Percentiles rank a stretch among this genome's conserved stretches.
Evolutionary conservation across 2,329 filamentous ascomycete species (phyloP).

Genomic region (Ciborinia camelliae): DNA sequence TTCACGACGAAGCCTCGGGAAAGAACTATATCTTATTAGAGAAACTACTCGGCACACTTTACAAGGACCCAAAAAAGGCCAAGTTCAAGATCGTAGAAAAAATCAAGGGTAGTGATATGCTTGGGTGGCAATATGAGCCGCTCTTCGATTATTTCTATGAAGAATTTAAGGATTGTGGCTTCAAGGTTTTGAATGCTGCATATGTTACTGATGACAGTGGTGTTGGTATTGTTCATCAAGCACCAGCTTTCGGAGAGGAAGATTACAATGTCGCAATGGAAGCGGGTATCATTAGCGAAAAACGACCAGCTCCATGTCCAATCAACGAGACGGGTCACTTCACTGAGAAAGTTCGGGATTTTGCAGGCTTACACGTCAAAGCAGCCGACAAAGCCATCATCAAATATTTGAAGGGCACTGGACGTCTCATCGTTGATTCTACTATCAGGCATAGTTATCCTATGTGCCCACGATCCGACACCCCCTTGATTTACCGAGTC

Average conservation of each 20-base stretch:
- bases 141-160: conserved; percentile 88
- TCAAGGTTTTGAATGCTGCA: conserved; percentile 75
- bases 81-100: conserved; percentile 82
- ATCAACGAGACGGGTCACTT: conserved; percentile 83
- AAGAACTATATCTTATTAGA: conserved; percentile 86
- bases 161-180: conserved; percentile 80
- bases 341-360: conserved; percentile 73
- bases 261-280: conserved; percentile 84
- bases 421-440: conserved; percentile 77
- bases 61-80: conserved; percentile 94
- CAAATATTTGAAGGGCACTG: conserved; percentile 75
- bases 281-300: conserved; percentile 72
- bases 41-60: conserved; percentile 73
- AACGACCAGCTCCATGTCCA: conserved; percentile 80
- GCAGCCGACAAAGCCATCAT: conserved; percentile 90
- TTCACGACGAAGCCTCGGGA: conserved; percentile 75
- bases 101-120: conserved; percentile 77
- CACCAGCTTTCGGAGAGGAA: conserved; percentile 91
- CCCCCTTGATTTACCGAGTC: conserved; percentile 85
- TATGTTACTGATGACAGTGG: conserved; percentile 90
- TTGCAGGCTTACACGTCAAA: conserved; percentile 85
- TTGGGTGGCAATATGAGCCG: conserved; percentile 79
- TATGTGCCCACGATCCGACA: conserved; percentile 94
- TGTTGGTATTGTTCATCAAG: conserved; percentile 91
- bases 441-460: conserved; percentile 90